Percentiles rank a stretch among this genome's conserved stretches.
Evolutionary conservation across 2,329 filamentous ascomycete genomes (phyloP).

Genomic region (Fusarium sp.): DNA sequence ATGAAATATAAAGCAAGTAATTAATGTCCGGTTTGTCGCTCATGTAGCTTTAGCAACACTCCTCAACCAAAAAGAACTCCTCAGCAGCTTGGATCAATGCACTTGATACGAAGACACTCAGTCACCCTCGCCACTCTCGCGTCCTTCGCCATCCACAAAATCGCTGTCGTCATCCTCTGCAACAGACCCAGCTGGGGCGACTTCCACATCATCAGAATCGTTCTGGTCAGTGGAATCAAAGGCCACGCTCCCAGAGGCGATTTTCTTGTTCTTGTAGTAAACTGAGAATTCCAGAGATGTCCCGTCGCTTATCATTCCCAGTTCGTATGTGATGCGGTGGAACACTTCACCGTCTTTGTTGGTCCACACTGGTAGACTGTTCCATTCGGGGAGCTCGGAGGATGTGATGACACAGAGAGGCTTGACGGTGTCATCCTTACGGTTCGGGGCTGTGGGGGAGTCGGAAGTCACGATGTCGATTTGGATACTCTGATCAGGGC

Average conservation of each 20-base stretch:
- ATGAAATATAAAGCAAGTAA: not conserved
- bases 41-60: not conserved
- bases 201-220: not conserved
- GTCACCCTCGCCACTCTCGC: not conserved
- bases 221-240: slow-evolving; percentile 28
- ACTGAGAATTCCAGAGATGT: slow-evolving; percentile 42
- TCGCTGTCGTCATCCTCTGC: not conserved
- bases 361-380: slow-evolving; percentile 19
- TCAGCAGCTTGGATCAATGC: not conserved
- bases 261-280: slow-evolving; percentile 23
- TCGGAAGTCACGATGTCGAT: slow-evolving; percentile 25
- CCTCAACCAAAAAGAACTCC: not conserved
- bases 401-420: slow-evolving; percentile 35
- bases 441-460: slow-evolving; percentile 6
- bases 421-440: slow-evolving; percentile 14
- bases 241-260: slow-evolving; percentile 37
- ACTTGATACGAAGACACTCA: not conserved
- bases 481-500: not conserved
- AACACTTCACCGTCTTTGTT: slow-evolving; percentile 28
- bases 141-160: not conserved
- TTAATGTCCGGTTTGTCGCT: not conserved
- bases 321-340: slow-evolving; percentile 27
- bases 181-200: not conserved
- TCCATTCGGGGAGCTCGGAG: slow-evolving; percentile 17
- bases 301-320: slow-evolving; percentile 42